These are phyloP conservation scores for Kwoniella newhampshirensis DNA, from an alignment of 768 basidiomycete genomes.

Conservation along the genomic window DNA sequence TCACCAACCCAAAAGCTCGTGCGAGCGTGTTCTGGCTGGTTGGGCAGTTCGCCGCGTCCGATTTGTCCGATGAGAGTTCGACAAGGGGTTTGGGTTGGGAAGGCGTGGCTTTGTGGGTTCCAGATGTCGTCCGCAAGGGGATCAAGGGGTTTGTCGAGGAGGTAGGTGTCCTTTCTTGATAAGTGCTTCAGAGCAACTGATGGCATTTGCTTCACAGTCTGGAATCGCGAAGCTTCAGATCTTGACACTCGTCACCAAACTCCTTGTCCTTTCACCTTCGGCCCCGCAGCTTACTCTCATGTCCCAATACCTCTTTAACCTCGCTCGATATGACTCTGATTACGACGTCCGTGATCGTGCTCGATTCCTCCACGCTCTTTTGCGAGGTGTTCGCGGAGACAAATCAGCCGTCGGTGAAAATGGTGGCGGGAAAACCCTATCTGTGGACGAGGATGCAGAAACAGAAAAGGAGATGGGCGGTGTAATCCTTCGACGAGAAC, in stretches of 20 bases:
- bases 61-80: constrained; percentile 23
- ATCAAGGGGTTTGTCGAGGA: constrained; percentile 72
- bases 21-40: constrained; percentile 92
- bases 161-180: constrained; percentile 55
- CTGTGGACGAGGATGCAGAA: constrained; percentile 50
- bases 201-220: constrained; percentile 55
- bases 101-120: constrained; percentile 74
- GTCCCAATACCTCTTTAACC: constrained; percentile 67
- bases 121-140: constrained; percentile 80
- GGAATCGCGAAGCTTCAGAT: constrained; percentile 75
- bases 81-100: constrained; percentile 49
- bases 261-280: constrained; percentile 64
- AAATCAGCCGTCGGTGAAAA: constrained; percentile 13
- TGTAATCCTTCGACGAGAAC: constrained; percentile 77
- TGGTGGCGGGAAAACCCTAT: constrained; percentile 15
- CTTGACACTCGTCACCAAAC: constrained; percentile 80
- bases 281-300: constrained; percentile 51
- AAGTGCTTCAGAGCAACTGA: too few species aligned
- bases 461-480: constrained; percentile 62
- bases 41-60: constrained; percentile 70
- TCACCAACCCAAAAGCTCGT: constrained; percentile 73
- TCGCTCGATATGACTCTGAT: constrained; percentile 82
- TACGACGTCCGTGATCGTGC: constrained; percentile 91
- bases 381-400: constrained; percentile 59
- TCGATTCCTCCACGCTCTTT: constrained; percentile 71